Evolutionary conservation across 2,329 filamentous ascomycete genomes (phyloP).

Genomic region (Alternaria atra): DNA sequence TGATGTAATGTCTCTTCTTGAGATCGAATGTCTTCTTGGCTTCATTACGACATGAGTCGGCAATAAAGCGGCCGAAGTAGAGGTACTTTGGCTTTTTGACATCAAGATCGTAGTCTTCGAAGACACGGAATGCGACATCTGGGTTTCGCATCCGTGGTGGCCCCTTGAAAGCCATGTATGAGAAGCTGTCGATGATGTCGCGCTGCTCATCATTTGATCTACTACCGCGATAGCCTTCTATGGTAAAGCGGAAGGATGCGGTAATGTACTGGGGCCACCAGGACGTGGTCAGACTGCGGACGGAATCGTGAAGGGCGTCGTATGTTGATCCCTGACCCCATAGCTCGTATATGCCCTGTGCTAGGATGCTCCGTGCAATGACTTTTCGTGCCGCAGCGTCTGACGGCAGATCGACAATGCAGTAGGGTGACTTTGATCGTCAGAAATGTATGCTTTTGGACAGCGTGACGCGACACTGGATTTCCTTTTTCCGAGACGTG

Average conservation of each 20-base stretch:
- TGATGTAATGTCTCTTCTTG: slow-evolving; percentile 93
- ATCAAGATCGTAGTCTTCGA: slow-evolving; percentile 77
- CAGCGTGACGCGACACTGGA: neutral
- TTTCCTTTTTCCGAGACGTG: neutral
- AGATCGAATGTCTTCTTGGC: slow-evolving; percentile 80
- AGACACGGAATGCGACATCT: slow-evolving; percentile 78
- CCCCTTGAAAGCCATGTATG: slow-evolving; percentile 79
- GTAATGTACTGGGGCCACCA: slow-evolving; percentile 73
- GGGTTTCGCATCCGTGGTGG: slow-evolving; percentile 75
- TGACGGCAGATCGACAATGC: slow-evolving; percentile 72
- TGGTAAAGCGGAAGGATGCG: slow-evolving; percentile 79
- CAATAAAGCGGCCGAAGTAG: slow-evolving; percentile 78
- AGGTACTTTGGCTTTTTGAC: slow-evolving; percentile 64
- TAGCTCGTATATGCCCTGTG: slow-evolving; percentile 84
- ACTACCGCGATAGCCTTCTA: slow-evolving; percentile 84
- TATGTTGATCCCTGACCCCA: slow-evolving; percentile 80
- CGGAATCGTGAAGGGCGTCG: slow-evolving; percentile 71
- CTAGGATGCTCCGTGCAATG: slow-evolving; percentile 79
- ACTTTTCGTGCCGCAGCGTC: slow-evolving; percentile 72
- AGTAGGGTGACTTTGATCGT: slow-evolving; percentile 80
- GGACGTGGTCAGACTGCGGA: slow-evolving; percentile 66
- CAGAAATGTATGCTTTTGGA: slow-evolving; percentile 10
- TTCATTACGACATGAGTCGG: slow-evolving; percentile 69
- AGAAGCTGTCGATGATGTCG: slow-evolving; percentile 83
- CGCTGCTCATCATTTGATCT: slow-evolving; percentile 70